Evolutionary conservation across 805 yeast genomes (phyloP).

Genomic region (Cyberlindnera japonica): DNA sequence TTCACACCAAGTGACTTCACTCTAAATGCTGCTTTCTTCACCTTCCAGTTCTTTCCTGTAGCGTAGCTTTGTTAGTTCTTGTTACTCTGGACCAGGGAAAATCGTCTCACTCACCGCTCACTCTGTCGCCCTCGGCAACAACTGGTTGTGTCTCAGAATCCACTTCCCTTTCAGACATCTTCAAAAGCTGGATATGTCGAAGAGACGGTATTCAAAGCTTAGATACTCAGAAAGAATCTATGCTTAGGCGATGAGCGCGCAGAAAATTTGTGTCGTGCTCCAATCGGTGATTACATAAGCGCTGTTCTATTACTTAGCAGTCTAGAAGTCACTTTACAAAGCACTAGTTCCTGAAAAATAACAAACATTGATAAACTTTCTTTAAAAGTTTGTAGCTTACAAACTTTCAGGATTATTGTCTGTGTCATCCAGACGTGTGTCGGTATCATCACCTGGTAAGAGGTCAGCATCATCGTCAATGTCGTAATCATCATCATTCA

Average conservation of each 20-base stretch:
- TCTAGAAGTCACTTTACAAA: too few species aligned
- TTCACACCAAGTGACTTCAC: constrained; percentile 52
- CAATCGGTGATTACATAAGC: constrained; percentile 1
- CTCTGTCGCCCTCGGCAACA: constrained; percentile 23
- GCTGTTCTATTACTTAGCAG: too few species aligned
- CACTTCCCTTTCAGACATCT: neutral
- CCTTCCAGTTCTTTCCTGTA: constrained; percentile 68
- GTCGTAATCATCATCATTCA: constrained; percentile 25
- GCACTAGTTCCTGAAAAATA: too few species aligned
- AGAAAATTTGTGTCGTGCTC: too few species aligned
- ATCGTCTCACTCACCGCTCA: constrained; percentile 18
- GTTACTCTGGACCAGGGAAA: neutral
- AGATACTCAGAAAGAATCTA: too few species aligned
- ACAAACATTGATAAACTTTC: too few species aligned
- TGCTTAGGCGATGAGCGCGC: too few species aligned
- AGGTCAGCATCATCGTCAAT: constrained; percentile 26
- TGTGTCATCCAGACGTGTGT: constrained; percentile 8
- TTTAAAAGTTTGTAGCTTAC: too few species aligned
- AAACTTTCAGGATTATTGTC: constrained; percentile 1
- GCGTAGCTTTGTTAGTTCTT: constrained; percentile 1
- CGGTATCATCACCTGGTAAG: constrained; percentile 3
- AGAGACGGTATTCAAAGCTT: too few species aligned
- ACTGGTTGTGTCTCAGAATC: neutral
- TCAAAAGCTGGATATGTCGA: neutral
- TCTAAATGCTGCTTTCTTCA: constrained; percentile 62